Evolutionary conservation across 768 basidiomycete genomes (phyloP), one percentile per base, ranked within the genome.

Genomic region (Boletus reticuloceps): DNA sequence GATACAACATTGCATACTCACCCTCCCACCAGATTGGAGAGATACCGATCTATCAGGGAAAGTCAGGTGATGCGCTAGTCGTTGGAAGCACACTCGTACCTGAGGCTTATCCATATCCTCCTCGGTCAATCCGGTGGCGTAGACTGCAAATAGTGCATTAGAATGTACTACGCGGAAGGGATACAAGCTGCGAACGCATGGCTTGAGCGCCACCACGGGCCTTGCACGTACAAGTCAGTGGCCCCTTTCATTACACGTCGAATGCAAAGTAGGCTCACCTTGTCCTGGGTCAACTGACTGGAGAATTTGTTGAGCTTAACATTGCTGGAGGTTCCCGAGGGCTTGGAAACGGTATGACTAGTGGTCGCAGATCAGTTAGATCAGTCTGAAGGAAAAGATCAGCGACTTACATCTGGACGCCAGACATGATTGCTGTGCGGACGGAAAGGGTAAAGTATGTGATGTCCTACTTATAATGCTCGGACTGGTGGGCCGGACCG

Each of bases 21-120:
- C 91, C 91, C 80, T 94, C 91, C 90, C 91, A 94, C 91, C 91
- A 94, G 50, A 93, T 80, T 4, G 89, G 86, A 31, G 89, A 89
- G 64, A 94, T 91, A 44, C 92, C 92, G 64, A 94, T 86, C 88
- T 92, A 40, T 10, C 44, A 66, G 20, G 59, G 22, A 36, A 53
- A 43, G 34, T 61, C 29, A 59, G 55, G 50, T 20, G 55, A 54
- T 34, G 27, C 14, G 20, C 46, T 39, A 19, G 34, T 27, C 43
- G 48, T 55, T 19, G 9, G 9, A 10, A 37, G 45, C 5, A 45
- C 31, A 49, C 50, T 61, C 58, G 49, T 66, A 88, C 89, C 79
- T 94, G 91, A 50, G 92, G 84, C 69, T 91, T 93, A 53, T 86
- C 69, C 84, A 94, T 89, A 61, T 94, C 91, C 59, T 83, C 81